These are phyloP conservation scores for Cardamine chenopodiifolia DNA, from an alignment of 345 rosid genomes.

Conservation along the genomic window DNA sequence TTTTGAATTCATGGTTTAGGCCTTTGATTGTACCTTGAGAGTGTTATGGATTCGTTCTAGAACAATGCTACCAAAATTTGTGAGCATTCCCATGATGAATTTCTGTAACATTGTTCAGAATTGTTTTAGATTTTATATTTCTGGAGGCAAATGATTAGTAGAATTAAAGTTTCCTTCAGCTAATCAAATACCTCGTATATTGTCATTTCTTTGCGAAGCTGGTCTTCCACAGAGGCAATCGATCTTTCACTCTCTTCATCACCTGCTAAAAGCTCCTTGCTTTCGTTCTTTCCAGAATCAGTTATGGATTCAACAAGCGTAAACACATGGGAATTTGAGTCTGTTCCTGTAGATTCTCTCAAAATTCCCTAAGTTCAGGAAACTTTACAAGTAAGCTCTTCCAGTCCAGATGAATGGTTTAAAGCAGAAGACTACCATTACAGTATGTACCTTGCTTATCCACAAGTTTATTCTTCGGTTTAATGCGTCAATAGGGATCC, in stretches of 20 bases:
- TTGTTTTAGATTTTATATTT: slow-evolving; percentile 21
- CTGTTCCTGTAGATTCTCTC: slow-evolving; percentile 62
- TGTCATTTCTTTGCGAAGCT: slow-evolving; percentile 87
- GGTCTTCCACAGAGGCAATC: slow-evolving; percentile 85
- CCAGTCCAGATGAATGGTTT: background rate
- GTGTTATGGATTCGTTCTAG: slow-evolving; percentile 88
- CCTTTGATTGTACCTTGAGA: slow-evolving; percentile 61
- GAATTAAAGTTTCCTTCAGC: slow-evolving; percentile 8
- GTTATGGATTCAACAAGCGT: slow-evolving; percentile 67
- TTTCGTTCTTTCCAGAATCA: slow-evolving; percentile 61
- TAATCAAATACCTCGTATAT: slow-evolving; percentile 68
- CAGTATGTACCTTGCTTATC: slow-evolving; percentile 77
- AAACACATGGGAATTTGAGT: slow-evolving; percentile 53
- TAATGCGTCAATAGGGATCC: slow-evolving; percentile 71
- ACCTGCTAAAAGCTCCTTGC: slow-evolving; percentile 66
- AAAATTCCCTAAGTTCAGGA: slow-evolving; percentile 70
- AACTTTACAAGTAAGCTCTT: background rate
- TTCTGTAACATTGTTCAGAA: slow-evolving; percentile 54
- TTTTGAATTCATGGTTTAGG: background rate
- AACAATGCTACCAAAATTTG: slow-evolving; percentile 90
- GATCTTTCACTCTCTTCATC: slow-evolving; percentile 84
- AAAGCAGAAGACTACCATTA: slow-evolving; percentile 2
- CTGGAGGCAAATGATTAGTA: slow-evolving; percentile 18
- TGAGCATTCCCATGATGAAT: slow-evolving; percentile 96
- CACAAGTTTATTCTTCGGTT: slow-evolving; percentile 80